phyloP scores from a whole-genome alignment of 2,329 filamentous ascomycete species.

The Aspergillus udagawae region DNA sequence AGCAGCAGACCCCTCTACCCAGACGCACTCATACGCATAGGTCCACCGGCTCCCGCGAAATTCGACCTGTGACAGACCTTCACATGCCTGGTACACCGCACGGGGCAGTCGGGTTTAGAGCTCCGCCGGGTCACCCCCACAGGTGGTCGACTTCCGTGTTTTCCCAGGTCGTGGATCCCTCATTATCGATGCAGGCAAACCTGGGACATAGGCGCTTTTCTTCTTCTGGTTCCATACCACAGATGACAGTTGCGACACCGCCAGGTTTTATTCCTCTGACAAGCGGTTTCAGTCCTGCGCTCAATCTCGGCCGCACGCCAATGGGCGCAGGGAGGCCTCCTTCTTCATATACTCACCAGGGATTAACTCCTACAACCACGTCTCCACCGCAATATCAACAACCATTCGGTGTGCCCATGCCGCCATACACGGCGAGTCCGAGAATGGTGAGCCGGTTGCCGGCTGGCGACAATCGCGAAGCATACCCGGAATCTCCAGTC shows the following conservation, averaged over 20 bases:
- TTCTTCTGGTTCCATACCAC: conserved; percentile 27
- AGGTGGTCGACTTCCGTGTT: conserved; percentile 32
- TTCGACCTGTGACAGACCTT: conserved; percentile 36
- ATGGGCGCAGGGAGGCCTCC: conserved; percentile 23
- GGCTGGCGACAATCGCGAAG: conserved; percentile 24
- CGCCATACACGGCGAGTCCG: conserved; percentile 25
- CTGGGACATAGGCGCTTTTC: conserved; percentile 30
- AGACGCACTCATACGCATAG: conserved; percentile 28
- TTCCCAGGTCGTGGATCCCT: conserved; percentile 25
- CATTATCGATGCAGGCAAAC: conserved; percentile 20
- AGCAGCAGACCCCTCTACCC: conserved; percentile 19
- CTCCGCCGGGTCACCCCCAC: conserved; percentile 22
- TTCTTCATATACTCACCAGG: conserved; percentile 25
- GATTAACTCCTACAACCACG: conserved; percentile 25
- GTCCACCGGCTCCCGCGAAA: conserved; percentile 35
- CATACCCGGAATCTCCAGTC: conserved; percentile 30
- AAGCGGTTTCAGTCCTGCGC: conserved; percentile 23
- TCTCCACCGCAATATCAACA: conserved; percentile 34
- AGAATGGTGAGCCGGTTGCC: conserved; percentile 23
- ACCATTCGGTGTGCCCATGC: conserved; percentile 19
- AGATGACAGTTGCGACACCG: conserved; percentile 21
- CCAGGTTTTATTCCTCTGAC: conserved; percentile 23
- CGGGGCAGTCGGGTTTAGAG: conserved; percentile 16
- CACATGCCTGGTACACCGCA: conserved; percentile 23
- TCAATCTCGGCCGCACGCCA: conserved; percentile 17